Evolutionary conservation across 768 basidiomycete genomes (phyloP).

Genomic region (Suillus variegatus): DNA sequence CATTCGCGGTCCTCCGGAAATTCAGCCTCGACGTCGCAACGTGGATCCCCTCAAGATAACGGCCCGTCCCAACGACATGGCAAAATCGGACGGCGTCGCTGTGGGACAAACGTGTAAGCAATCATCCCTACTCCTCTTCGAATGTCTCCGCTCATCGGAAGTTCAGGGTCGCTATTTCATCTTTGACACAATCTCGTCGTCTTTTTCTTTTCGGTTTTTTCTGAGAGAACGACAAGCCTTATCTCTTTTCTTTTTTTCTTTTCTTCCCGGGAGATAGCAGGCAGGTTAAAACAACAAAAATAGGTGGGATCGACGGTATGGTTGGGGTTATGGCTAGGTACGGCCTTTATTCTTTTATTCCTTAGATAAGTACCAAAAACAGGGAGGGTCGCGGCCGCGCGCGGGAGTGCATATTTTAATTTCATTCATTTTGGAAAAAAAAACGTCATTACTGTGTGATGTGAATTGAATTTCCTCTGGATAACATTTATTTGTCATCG

Average conservation of each 20-base stretch:
- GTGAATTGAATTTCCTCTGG: background rate
- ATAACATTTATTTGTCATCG: background rate
- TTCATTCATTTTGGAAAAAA: no score
- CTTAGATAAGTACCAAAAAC: conserved; percentile 1
- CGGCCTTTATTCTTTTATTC: background rate
- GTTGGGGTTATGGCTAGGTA: background rate
- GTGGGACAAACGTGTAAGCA: background rate
- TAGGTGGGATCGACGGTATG: background rate
- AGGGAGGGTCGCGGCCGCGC: conserved; percentile 1
- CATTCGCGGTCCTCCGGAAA: background rate
- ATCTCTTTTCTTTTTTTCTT: background rate
- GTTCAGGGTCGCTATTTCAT: background rate
- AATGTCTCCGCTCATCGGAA: background rate
- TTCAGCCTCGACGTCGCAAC: background rate
- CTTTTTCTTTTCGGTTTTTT: background rate
- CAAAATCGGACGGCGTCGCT: background rate
- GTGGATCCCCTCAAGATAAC: background rate
- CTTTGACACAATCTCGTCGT: background rate
- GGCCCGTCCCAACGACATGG: background rate
- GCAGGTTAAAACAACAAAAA: background rate
- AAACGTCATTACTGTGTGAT: no score
- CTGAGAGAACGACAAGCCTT: background rate
- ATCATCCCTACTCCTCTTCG: background rate
- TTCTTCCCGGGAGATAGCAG: background rate
- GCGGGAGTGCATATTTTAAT: background rate